Evolutionary conservation across 139 green algal species (phyloP).

Genomic region (Chlamydomonas sp.): DNA sequence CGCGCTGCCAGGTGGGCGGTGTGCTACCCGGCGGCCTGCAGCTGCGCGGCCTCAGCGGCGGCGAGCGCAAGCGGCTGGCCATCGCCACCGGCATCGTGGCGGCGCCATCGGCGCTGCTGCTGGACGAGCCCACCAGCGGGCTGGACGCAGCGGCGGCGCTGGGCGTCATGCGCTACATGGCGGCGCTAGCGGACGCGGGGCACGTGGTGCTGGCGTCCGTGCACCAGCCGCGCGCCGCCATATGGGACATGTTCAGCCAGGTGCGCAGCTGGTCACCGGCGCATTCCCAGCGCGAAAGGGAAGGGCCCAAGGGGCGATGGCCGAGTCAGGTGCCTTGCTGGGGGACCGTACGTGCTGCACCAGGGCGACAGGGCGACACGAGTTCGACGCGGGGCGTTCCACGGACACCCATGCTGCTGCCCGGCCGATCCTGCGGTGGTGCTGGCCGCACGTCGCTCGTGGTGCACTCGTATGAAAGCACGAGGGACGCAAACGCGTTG

Average conservation of each 20-base stretch:
- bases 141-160: constrained; percentile 38
- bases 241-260: constrained; percentile 88
- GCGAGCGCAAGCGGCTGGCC: constrained; percentile 88
- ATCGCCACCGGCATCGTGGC: constrained; percentile 49
- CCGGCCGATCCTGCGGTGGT: too few relatives aligned
- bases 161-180: constrained; percentile 50
- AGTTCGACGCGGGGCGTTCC: too few relatives aligned
- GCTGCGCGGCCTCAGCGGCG: constrained; percentile 75
- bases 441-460: too few relatives aligned
- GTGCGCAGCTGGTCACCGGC: too few relatives aligned
- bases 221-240: constrained; percentile 87
- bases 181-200: constrained; percentile 65
- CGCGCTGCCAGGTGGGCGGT: constrained; percentile 61
- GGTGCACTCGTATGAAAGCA: background rate
- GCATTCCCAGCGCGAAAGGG: too few relatives aligned
- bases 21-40: constrained; percentile 77
- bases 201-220: constrained; percentile 86
- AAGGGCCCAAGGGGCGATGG: too few relatives aligned
- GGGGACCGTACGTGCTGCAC: too few relatives aligned
- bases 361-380: too few relatives aligned
- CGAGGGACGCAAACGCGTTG: background rate
- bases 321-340: too few relatives aligned
- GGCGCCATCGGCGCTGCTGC: constrained; percentile 62
- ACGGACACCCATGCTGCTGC: too few relatives aligned
- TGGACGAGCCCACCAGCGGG: constrained; percentile 89